Conservation (phyloP, 441 rosid species). For the California macrophylla region DNA sequence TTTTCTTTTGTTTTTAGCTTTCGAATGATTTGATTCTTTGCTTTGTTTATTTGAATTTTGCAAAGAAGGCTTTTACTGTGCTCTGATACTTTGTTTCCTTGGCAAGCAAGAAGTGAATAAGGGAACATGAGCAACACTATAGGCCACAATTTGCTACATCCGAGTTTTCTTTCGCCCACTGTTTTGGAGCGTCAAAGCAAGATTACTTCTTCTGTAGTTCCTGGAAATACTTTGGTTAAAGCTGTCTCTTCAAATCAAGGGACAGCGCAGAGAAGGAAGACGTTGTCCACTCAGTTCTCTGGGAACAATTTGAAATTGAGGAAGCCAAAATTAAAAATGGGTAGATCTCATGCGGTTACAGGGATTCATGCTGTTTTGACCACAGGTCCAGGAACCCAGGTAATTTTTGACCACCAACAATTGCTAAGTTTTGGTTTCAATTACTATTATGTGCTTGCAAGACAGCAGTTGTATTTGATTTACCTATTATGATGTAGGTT, state of each 20-base stretch:
- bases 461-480: slow-evolving; percentile 4
- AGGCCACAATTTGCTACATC: slow-evolving; percentile 44
- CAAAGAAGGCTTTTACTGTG: slow-evolving; percentile 5
- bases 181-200: slow-evolving; percentile 50
- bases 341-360: slow-evolving; percentile 25
- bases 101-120: slow-evolving; percentile 30
- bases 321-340: slow-evolving; percentile 27
- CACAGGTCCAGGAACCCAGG: slow-evolving; percentile 68
- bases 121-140: slow-evolving; percentile 63
- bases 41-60: slow-evolving; percentile 1
- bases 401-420: slow-evolving; percentile 14
- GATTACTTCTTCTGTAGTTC: slow-evolving; percentile 39
- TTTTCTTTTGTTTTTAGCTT: background rate
- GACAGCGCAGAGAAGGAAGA: slow-evolving; percentile 25
- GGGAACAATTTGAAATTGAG: slow-evolving; percentile 36
- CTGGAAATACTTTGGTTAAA: slow-evolving; percentile 36
- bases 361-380: slow-evolving; percentile 53
- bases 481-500: background rate
- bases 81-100: slow-evolving; percentile 31
- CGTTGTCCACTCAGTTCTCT: slow-evolving; percentile 32
- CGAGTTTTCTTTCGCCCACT: slow-evolving; percentile 44
- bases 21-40: background rate
- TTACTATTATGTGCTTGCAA: background rate
- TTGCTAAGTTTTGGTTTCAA: slow-evolving; percentile 6
- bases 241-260: slow-evolving; percentile 33